Evolutionary conservation across 2,329 filamentous ascomycete genomes (phyloP).

Genomic region (Diaporthe vexans): DNA sequence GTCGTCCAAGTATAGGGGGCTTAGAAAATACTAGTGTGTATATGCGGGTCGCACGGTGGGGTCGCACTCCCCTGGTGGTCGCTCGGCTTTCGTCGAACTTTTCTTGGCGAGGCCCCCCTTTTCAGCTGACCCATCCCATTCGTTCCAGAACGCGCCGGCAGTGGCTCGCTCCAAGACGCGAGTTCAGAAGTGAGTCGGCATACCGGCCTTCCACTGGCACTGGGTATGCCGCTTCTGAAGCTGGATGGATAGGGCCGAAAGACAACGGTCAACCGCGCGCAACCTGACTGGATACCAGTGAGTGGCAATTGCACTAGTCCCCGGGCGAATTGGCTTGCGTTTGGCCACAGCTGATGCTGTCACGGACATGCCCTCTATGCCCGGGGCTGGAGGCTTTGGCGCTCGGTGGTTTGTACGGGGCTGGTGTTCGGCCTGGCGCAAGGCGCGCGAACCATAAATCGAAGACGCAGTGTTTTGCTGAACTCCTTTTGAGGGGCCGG

Average conservation of each 20-base stretch:
- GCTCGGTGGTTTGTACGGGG: conserved; percentile 7
- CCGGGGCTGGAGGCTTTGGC: conserved; percentile 1
- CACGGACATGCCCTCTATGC: background rate
- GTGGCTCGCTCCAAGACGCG: conserved; percentile 24
- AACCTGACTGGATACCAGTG: conserved; percentile 26
- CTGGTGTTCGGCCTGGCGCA: conserved; percentile 24
- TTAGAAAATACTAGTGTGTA: conserved; percentile 17
- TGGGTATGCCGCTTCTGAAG: conserved; percentile 18
- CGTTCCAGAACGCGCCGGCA: conserved; percentile 36
- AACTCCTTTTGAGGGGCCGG: conserved; percentile 22
- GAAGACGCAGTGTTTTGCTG: conserved; percentile 21
- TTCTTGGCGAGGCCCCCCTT: conserved; percentile 38
- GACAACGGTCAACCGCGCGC: conserved; percentile 15
- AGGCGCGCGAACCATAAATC: conserved; percentile 35
- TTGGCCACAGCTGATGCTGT: background rate
- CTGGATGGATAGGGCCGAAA: background rate
- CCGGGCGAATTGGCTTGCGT: background rate
- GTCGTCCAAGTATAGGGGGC: conserved; percentile 16
- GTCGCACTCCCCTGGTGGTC: conserved; percentile 35
- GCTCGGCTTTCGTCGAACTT: conserved; percentile 35
- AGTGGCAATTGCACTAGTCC: background rate
- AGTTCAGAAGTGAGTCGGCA: conserved; percentile 21
- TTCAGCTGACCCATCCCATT: conserved; percentile 35
- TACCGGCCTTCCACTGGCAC: conserved; percentile 20
- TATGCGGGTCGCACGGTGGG: background rate